These are phyloP conservation scores for Pezicula radicicola DNA, from an alignment of 2,329 filamentous ascomycete species.

Conservation along the genomic window DNA sequence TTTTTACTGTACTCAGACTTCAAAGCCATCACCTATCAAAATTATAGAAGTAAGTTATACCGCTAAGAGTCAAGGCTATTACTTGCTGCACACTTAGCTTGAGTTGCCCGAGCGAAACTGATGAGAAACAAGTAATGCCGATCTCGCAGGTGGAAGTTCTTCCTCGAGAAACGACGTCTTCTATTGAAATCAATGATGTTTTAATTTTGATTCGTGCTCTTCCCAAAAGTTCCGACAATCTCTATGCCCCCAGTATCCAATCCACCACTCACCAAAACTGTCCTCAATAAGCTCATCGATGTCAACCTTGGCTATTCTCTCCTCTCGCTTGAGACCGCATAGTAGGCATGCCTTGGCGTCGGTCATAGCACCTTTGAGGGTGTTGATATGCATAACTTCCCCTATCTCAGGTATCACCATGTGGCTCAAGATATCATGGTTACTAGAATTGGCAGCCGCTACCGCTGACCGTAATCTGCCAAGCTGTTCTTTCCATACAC, in stretches of 20 bases:
- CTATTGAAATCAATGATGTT: conserved; percentile 51
- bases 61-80: too few relatives aligned
- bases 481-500: conserved; percentile 71
- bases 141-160: too few relatives aligned
- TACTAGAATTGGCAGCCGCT: conserved; percentile 55
- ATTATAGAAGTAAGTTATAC: too few relatives aligned
- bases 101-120: too few relatives aligned
- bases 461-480: conserved; percentile 72
- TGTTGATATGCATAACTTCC: conserved; percentile 65
- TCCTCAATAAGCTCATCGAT: conserved; percentile 72
- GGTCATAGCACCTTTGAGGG: conserved; percentile 69
- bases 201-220: conserved; percentile 66
- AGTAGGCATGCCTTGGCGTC: conserved; percentile 76
- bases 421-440: conserved; percentile 26
- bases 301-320: conserved; percentile 71
- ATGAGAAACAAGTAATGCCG: too few relatives aligned
- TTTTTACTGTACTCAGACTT: too few relatives aligned
- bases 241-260: conserved; percentile 80
- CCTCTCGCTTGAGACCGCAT: conserved; percentile 85
- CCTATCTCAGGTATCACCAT: conserved; percentile 64
- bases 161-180: too few relatives aligned
- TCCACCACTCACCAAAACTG: conserved; percentile 96
- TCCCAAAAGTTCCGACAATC: conserved; percentile 85
- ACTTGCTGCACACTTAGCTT: too few relatives aligned
- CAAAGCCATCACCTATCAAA: too few relatives aligned